Evolutionary conservation across 768 basidiomycete species (phyloP).

Genomic region (Chlorophyllum brunneum): DNA sequence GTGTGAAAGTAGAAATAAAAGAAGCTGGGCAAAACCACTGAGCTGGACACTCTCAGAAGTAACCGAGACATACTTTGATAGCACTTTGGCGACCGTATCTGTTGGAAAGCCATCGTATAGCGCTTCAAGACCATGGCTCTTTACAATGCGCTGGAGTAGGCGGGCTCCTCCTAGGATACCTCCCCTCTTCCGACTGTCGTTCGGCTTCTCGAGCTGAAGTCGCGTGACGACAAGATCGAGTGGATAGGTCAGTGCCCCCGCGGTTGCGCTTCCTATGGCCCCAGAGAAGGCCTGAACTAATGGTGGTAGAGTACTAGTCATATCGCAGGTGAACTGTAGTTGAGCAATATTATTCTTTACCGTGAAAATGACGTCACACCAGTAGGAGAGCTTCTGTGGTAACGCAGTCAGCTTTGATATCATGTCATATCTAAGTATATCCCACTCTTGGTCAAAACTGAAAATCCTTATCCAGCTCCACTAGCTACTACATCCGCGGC

Average conservation of each 20-base stretch:
- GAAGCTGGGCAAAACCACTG: conserved; percentile 33
- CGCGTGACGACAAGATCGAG: conserved; percentile 56
- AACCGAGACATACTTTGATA: conserved; percentile 42
- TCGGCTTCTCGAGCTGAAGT: conserved; percentile 36
- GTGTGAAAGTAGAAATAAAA: conserved; percentile 60
- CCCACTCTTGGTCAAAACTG: too few relatives aligned
- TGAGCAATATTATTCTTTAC: too few relatives aligned
- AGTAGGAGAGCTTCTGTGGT: too few relatives aligned
- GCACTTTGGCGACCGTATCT: conserved; percentile 49
- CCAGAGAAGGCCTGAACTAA: conserved; percentile 57
- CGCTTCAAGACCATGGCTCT: conserved; percentile 36
- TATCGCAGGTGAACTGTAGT: too few relatives aligned
- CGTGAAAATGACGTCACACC: too few relatives aligned
- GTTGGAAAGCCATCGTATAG: conserved; percentile 49
- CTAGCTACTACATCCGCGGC: too few relatives aligned
- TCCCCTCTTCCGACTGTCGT: conserved; percentile 18
- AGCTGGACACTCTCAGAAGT: background rate
- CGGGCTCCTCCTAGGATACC: conserved; percentile 29
- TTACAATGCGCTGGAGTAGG: conserved; percentile 34
- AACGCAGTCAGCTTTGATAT: too few relatives aligned
- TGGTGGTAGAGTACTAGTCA: conserved; percentile 59
- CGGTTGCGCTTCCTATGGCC: conserved; percentile 50
- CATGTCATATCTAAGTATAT: too few relatives aligned
- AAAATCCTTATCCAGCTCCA: too few relatives aligned
- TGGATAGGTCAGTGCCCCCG: conserved; percentile 52